Percentiles rank a stretch among this genome's conserved stretches.
These are phyloP conservation scores for Candida sanyaensis DNA, from an alignment of 1,139 yeast species.

Conservation along the genomic window DNA sequence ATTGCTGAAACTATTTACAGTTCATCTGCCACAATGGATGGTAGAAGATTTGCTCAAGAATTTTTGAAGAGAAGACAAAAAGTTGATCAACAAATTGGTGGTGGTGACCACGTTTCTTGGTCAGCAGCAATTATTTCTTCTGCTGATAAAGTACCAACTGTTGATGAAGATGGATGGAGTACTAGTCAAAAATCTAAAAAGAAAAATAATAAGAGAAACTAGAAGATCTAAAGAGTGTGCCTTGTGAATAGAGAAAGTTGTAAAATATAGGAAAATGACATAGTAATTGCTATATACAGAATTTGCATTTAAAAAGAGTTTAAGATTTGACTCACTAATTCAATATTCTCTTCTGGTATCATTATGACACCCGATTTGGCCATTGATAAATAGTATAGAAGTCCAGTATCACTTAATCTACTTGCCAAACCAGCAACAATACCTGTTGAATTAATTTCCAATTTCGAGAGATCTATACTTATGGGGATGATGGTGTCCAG, in stretches of 20 bases:
- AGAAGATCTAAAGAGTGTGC: not conserved
- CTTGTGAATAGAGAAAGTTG: not conserved
- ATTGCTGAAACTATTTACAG: constrained; percentile 92
- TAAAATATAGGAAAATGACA: not conserved
- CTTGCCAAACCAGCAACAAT: constrained; percentile 70
- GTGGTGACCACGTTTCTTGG: constrained; percentile 64
- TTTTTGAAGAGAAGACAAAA: constrained; percentile 75
- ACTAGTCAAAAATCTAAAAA: constrained; percentile 56
- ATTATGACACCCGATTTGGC: constrained; percentile 62
- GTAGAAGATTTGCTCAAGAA: constrained; percentile 90
- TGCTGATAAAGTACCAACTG: constrained; percentile 47
- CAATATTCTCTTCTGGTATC: constrained; percentile 55
- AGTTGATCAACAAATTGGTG: constrained; percentile 61
- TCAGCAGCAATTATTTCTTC: constrained; percentile 58
- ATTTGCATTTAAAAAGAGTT: not conserved
- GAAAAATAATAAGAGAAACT: constrained; percentile 27
- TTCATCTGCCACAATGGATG: constrained; percentile 91
- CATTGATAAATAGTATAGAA: constrained; percentile 62
- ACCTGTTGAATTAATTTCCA: constrained; percentile 66
- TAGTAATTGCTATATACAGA: not conserved
- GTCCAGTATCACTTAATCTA: constrained; percentile 38
- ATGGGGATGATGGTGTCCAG: constrained; percentile 62
- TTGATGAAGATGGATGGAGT: constrained; percentile 78
- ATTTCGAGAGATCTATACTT: constrained; percentile 50
- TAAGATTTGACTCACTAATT: constrained; percentile 21